Percentiles rank a stretch among this genome's conserved stretches.
These are phyloP conservation scores for Oldenlandia corymbosa DNA, from an alignment of 257 asterid species.

Conservation along the genomic window DNA sequence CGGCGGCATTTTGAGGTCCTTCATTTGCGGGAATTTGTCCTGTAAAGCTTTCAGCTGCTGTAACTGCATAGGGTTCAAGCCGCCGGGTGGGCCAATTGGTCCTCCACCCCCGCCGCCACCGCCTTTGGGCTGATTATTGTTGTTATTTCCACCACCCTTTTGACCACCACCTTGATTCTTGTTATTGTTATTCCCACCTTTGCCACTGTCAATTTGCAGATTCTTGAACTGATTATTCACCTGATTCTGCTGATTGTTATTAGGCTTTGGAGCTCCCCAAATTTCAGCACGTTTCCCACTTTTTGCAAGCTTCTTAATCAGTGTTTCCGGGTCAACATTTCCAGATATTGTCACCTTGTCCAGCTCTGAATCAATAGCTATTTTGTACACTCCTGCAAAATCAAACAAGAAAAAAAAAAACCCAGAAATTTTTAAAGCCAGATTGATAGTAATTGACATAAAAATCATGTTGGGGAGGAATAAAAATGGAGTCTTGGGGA, in stretches of 20 bases:
- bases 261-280: slow-evolving; percentile 77
- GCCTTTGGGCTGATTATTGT: slow-evolving; percentile 17
- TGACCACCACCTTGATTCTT: slow-evolving; percentile 27
- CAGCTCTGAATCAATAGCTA: slow-evolving; percentile 63
- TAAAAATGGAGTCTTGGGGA: slow-evolving; percentile 21
- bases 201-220: slow-evolving; percentile 49
- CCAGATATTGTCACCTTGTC: slow-evolving; percentile 97
- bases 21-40: slow-evolving; percentile 13
- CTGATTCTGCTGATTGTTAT: slow-evolving; percentile 46
- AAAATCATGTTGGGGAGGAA: background rate
- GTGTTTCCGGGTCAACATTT: slow-evolving; percentile 65
- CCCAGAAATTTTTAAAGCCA: background rate
- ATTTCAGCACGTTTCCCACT: slow-evolving; percentile 77
- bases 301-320: slow-evolving; percentile 78
- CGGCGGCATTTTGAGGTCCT: slow-evolving; percentile 36
- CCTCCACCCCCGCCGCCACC: slow-evolving; percentile 20
- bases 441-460: background rate
- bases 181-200: slow-evolving; percentile 19
- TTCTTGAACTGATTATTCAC: slow-evolving; percentile 53
- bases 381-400: slow-evolving; percentile 76
- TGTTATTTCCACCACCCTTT: slow-evolving; percentile 17
- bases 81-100: background rate
- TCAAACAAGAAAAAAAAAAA: background rate
- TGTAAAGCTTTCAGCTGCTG: slow-evolving; percentile 25
- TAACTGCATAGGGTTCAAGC: slow-evolving; percentile 9